Percentiles rank a stretch among this genome's conserved stretches.
Conservation (phyloP, 257 asterid genomes). For the Solanum clarkiae region DNA sequence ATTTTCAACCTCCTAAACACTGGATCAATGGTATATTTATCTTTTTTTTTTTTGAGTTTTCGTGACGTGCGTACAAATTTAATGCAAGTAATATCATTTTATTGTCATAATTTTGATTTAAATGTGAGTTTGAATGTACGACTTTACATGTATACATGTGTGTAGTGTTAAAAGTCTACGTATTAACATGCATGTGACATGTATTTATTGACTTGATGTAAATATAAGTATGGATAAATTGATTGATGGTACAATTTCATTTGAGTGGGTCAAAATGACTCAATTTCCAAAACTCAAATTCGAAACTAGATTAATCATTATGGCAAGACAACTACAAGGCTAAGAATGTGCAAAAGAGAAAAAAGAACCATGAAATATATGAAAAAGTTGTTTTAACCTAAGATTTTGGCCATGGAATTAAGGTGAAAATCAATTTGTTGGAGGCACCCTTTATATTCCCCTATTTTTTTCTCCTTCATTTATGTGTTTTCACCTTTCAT, state of each 20-base stretch:
- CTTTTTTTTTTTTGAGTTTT: neutral
- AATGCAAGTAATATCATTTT: neutral
- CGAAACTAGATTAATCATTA: neutral
- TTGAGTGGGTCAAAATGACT: neutral
- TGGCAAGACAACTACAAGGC: neutral
- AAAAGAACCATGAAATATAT: neutral
- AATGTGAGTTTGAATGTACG: neutral
- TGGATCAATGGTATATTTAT: conserved; percentile 32
- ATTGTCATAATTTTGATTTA: neutral
- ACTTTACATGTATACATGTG: neutral
- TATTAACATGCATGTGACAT: neutral
- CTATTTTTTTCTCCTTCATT: neutral
- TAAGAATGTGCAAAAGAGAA: neutral
- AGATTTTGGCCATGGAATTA: neutral
- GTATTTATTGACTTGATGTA: neutral
- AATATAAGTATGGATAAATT: neutral
- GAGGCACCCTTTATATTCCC: neutral
- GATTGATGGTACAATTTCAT: neutral
- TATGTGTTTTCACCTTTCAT: neutral
- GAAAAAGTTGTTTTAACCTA: neutral
- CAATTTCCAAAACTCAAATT: neutral
- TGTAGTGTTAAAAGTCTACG: neutral
- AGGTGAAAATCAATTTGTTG: neutral
- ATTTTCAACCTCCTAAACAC: conserved; percentile 21
- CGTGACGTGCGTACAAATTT: neutral